These are phyloP conservation scores for Rhododendron simsii DNA, from an alignment of 148 eudicot genomes.

Conservation along the genomic window DNA sequence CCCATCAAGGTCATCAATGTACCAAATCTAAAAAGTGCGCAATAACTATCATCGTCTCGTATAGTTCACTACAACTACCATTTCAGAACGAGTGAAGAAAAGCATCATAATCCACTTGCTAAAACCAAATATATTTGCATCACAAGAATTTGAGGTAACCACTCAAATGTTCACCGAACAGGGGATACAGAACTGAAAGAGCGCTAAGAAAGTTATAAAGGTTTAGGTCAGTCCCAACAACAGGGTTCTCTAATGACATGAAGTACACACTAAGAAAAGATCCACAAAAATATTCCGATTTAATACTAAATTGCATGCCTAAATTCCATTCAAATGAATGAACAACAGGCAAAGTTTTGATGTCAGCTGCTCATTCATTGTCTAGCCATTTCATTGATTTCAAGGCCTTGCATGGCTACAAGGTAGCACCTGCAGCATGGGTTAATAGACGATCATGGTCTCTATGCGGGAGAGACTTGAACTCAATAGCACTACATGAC, in stretches of 20 bases:
- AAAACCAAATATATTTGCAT: background rate
- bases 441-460: background rate
- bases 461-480: background rate
- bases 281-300: background rate
- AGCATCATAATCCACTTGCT: background rate
- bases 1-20: slow-evolving; percentile 42
- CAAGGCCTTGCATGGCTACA: background rate
- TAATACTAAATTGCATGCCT: background rate
- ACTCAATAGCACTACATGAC: background rate
- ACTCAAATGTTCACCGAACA: background rate
- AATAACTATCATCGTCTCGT: background rate
- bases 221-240: background rate
- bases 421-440: background rate
- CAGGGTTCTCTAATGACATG: background rate
- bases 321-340: background rate
- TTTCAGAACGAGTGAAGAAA: background rate
- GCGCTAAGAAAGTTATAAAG: background rate
- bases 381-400: background rate
- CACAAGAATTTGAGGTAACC: background rate
- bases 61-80: background rate
- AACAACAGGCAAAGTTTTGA: background rate
- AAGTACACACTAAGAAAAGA: background rate
- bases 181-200: background rate
- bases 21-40: background rate
- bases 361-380: background rate